These are phyloP conservation scores for Zalaria obscura DNA, from an alignment of 2,329 filamentous ascomycete species.

Conservation along the genomic window DNA sequence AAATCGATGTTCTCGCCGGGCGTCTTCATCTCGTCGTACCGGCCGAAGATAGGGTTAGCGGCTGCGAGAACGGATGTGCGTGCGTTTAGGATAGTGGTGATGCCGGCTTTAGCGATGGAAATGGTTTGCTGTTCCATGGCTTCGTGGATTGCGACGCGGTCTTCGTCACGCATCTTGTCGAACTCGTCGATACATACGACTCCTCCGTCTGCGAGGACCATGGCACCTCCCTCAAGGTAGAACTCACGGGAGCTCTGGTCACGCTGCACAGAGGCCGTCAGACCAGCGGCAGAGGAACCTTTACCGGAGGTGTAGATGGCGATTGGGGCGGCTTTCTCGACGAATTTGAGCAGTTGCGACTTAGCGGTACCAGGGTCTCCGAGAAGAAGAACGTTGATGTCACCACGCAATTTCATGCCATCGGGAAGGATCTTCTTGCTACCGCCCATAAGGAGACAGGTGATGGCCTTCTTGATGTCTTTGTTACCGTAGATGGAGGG, in stretches of 20 bases:
- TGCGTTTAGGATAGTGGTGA: conserved; percentile 94
- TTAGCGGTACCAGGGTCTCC: conserved; percentile 98
- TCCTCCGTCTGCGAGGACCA: conserved; percentile 93
- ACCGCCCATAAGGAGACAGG: conserved; percentile 83
- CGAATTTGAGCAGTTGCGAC: conserved; percentile 92
- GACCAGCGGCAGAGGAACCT: conserved; percentile 90
- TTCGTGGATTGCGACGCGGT: conserved; percentile 95
- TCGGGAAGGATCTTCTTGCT: conserved; percentile 97
- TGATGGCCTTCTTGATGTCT: conserved; percentile 95
- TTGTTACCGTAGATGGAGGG: conserved; percentile 93
- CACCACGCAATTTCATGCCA: conserved; percentile 92
- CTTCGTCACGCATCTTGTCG: conserved; percentile 98
- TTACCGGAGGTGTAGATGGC: conserved; percentile 98
- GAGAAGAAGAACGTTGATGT: conserved; percentile 93
- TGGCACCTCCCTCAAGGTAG: conserved; percentile 93
- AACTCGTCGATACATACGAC: conserved; percentile 99
- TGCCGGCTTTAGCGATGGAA: conserved; percentile 95
- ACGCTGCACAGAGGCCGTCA: conserved; percentile 91
- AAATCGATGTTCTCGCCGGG: conserved; percentile 99
- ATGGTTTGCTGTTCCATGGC: conserved; percentile 99
- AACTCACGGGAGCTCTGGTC: conserved; percentile 89
- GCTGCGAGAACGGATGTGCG: conserved; percentile 89
- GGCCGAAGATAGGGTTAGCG: conserved; percentile 92
- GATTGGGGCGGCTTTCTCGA: conserved; percentile 89
- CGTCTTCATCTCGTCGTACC: conserved; percentile 95